A percentile compares a stretch with the other conserved stretches of the same genome.
Conservation (phyloP, 2,329 filamentous ascomycete genomes). For the Aureobasidium sp. region DNA sequence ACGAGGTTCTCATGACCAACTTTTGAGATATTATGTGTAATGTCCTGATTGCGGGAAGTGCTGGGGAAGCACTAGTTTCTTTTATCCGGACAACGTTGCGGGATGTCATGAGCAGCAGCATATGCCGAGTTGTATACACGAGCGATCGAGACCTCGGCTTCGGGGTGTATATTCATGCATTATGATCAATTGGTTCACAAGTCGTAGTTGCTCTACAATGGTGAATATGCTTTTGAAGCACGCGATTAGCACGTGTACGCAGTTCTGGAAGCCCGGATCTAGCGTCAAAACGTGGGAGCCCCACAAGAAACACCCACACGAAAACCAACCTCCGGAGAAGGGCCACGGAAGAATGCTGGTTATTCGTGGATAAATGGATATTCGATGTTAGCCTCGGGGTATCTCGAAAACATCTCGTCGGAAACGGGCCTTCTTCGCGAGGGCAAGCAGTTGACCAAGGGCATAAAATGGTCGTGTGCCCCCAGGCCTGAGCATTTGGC, state of each 20-base stretch:
- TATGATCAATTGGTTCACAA: not conserved
- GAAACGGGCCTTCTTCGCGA: conserved; percentile 12
- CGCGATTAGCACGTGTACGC: not conserved
- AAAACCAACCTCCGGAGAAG: conserved; percentile 7
- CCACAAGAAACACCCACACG: conserved; percentile 9
- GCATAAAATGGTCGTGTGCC: conserved; percentile 10
- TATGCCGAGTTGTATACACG: not conserved
- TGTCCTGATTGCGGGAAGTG: conserved; percentile 3
- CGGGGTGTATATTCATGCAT: not conserved
- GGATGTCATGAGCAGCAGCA: conserved; percentile 1
- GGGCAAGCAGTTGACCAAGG: not conserved
- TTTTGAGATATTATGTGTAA: conserved; percentile 2
- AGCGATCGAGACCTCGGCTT: not conserved
- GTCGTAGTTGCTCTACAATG: not conserved
- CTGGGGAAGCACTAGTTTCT: conserved; percentile 5
- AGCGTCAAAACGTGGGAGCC: conserved; percentile 5
- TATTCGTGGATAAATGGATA: not conserved
- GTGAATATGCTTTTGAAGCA: not conserved
- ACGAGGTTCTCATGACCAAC: conserved; percentile 1
- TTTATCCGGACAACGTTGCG: conserved; percentile 5
- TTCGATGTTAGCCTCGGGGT: conserved; percentile 11
- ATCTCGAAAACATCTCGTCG: conserved; percentile 2
- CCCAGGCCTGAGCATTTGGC: not conserved
- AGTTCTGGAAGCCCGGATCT: not conserved
- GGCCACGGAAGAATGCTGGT: conserved; percentile 1